These are phyloP conservation scores for Marsdenia floribunda DNA, from an alignment of 257 asterid species.

Conservation along the genomic window DNA sequence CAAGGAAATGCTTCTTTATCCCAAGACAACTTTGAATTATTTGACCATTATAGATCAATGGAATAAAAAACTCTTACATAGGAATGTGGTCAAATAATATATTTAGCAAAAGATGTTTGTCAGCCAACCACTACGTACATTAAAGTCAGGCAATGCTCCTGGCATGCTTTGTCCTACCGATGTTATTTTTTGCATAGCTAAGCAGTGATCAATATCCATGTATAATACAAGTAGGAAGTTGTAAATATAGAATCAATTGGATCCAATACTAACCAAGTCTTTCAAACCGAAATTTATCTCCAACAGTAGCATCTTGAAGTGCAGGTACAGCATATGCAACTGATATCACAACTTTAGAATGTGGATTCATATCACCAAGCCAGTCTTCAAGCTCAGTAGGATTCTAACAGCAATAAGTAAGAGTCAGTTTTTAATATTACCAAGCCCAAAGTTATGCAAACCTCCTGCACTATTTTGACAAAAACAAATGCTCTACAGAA, in stretches of 20 bases:
- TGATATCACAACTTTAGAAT: slow-evolving; percentile 52
- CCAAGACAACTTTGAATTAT: background rate
- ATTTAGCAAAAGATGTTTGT: background rate
- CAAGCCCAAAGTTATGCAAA: background rate
- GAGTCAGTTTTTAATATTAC: slow-evolving; percentile 4
- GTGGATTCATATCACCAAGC: slow-evolving; percentile 77
- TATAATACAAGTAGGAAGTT: background rate
- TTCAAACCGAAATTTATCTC: slow-evolving; percentile 89
- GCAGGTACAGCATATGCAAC: slow-evolving; percentile 74
- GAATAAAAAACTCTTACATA: background rate
- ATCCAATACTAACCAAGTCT: slow-evolving; percentile 59
- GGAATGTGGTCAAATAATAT: background rate
- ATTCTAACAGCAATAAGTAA: slow-evolving; percentile 37
- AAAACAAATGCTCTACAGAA: slow-evolving; percentile 6
- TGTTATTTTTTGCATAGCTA: background rate
- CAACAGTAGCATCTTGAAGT: slow-evolving; percentile 49
- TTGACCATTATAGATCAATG: background rate
- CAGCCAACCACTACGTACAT: background rate
- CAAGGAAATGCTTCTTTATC: background rate
- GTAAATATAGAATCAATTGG: background rate
- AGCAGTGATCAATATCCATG: background rate
- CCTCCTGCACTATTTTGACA: background rate
- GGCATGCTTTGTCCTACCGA: background rate
- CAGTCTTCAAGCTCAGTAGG: slow-evolving; percentile 84
- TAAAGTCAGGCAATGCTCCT: background rate